A percentile compares a stretch with the other conserved stretches of the same genome.
phyloP scores from a whole-genome alignment of 164 flowering plant genomes.

The Magnolia kwangsiensis region DNA sequence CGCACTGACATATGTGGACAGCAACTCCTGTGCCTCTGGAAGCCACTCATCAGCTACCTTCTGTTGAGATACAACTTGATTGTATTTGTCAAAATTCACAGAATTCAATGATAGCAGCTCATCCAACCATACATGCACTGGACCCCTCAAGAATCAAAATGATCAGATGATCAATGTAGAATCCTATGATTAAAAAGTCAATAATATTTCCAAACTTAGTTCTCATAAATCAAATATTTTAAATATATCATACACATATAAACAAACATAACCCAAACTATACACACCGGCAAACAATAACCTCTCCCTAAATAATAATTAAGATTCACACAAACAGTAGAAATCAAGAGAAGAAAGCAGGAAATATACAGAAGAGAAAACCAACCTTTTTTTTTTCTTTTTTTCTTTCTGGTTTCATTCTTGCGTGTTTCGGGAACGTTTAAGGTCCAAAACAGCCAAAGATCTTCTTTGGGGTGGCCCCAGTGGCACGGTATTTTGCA shows the following conservation, averaged over 20 bases:
- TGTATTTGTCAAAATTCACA: no score
- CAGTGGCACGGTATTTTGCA: slow-evolving; percentile 82
- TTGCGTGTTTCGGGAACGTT: not conserved
- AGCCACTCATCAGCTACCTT: no score
- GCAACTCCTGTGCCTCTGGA: no score
- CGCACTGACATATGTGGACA: no score
- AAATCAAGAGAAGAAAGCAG: not conserved
- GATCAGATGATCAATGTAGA: no score
- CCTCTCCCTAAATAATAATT: not conserved
- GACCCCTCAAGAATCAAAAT: no score
- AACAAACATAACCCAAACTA: not conserved
- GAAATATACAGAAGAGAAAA: slow-evolving; percentile 9
- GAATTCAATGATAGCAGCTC: no score
- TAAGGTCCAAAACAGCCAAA: slow-evolving; percentile 51
- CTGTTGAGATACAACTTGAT: no score
- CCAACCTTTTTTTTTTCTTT: not conserved
- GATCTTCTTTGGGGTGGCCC: slow-evolving; percentile 66
- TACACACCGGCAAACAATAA: not conserved
- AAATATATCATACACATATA: not conserved
- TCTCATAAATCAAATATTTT: not conserved
- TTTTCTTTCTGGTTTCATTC: not conserved
- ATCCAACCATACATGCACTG: no score
- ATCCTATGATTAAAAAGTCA: no score
- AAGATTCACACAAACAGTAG: not conserved
- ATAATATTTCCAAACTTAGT: not conserved